Evolutionary conservation across 352 stramenopile species (phyloP).

Genomic region (Phytopythium delawarense): DNA sequence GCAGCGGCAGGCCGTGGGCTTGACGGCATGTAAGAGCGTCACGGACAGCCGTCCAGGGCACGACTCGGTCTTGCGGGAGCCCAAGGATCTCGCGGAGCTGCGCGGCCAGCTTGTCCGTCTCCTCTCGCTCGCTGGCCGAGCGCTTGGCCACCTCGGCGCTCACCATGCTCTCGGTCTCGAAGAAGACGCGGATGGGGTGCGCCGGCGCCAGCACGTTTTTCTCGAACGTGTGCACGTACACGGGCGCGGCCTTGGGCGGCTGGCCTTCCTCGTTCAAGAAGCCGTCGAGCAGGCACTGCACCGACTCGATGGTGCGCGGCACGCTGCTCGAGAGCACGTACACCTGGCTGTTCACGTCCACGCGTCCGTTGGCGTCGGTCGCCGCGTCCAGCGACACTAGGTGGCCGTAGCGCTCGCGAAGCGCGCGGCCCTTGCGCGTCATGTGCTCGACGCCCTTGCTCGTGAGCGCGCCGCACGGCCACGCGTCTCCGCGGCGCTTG

Average conservation of each 20-base stretch:
- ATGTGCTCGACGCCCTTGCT: constrained; percentile 69
- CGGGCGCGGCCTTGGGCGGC: constrained; percentile 20
- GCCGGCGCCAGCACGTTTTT: constrained; percentile 58
- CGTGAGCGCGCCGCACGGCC: constrained; percentile 58
- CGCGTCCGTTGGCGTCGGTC: neutral
- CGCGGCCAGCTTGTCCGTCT: constrained; percentile 26
- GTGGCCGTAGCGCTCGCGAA: constrained; percentile 42
- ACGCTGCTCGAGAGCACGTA: constrained; percentile 78
- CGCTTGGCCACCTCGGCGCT: constrained; percentile 40
- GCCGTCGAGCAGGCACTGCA: constrained; percentile 65
- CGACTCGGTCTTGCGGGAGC: constrained; percentile 32
- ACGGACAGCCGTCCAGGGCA: constrained; percentile 75
- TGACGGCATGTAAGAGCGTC: constrained; percentile 63
- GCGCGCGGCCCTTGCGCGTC: constrained; percentile 45
- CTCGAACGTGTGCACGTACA: constrained; percentile 60
- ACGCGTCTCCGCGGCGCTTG: constrained; percentile 31
- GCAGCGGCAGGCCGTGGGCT: constrained; percentile 56
- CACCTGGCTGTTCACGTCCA: constrained; percentile 36
- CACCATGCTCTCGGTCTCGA: constrained; percentile 66
- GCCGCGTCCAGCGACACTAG: constrained; percentile 19
- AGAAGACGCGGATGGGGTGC: constrained; percentile 64
- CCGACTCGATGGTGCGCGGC: constrained; percentile 69
- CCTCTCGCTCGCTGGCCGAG: constrained; percentile 20
- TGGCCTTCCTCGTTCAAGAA: constrained; percentile 44
- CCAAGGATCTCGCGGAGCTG: constrained; percentile 41